Conservation (phyloP, 2,329 filamentous ascomycete species). For the Sporothrix dimorphospora region DNA sequence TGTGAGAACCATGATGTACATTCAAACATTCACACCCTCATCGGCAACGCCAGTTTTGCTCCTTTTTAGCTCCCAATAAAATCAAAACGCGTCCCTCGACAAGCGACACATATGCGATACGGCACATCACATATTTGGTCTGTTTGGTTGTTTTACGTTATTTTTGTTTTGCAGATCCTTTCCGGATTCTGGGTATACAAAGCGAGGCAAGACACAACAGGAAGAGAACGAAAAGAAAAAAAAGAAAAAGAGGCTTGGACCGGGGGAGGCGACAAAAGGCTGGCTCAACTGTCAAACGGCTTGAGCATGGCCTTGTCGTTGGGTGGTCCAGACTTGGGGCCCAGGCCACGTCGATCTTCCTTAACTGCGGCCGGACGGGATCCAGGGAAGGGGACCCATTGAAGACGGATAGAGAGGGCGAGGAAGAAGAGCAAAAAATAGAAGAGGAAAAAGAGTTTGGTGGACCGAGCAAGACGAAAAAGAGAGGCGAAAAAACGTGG, state of each 20-base stretch:
- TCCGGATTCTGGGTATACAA: neutral
- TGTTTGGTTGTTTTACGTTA: neutral
- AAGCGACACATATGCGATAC: too few relatives aligned
- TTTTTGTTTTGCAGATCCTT: conserved; percentile 8
- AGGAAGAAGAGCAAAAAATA: neutral
- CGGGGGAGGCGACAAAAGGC: neutral
- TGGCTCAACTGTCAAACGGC: neutral
- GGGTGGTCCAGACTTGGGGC: neutral
- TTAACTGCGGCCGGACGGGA: too few relatives aligned
- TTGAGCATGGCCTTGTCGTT: neutral
- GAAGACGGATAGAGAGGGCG: neutral
- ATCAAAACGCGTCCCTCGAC: neutral
- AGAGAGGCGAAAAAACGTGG: conserved; percentile 3
- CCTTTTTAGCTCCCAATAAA: conserved; percentile 2
- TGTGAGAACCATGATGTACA: neutral
- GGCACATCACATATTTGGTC: too few relatives aligned
- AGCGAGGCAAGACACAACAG: conserved; percentile 2
- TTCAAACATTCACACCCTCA: neutral
- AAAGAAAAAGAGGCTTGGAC: neutral
- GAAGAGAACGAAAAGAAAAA: neutral
- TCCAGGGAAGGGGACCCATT: too few relatives aligned
- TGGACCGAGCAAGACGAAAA: too few relatives aligned
- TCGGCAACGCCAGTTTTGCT: neutral
- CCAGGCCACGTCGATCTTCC: neutral
- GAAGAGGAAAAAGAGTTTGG: neutral